phyloP scores from a whole-genome alignment of 2,329 filamentous ascomycete genomes.

The Camillea tinctor region DNA sequence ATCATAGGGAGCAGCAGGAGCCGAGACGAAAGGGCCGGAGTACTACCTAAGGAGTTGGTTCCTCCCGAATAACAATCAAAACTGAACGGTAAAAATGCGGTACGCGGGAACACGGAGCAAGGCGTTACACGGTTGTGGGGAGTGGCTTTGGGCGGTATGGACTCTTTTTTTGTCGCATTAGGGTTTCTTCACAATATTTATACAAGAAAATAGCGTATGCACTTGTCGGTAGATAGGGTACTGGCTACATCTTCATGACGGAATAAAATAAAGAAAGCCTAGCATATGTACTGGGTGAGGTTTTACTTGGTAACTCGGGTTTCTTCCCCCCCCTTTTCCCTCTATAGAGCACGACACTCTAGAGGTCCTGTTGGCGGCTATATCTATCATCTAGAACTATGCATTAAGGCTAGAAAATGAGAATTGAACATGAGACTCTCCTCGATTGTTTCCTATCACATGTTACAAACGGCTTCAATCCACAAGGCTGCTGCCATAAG shows the following conservation, averaged over 20 bases:
- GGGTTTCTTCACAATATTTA: not conserved
- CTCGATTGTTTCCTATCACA: no score
- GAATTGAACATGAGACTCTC: no score
- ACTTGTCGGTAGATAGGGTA: constrained; percentile 4
- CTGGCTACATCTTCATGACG: constrained; percentile 2
- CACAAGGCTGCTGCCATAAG: no score
- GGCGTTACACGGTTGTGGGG: constrained; percentile 12
- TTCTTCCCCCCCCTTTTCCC: not conserved
- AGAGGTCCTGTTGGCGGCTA: not conserved
- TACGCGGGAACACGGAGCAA: not conserved
- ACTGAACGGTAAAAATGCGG: no score
- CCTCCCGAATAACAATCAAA: constrained; percentile 36
- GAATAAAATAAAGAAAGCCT: constrained; percentile 9
- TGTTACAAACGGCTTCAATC: no score
- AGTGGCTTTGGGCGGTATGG: not conserved
- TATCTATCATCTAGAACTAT: no score
- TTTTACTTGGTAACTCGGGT: not conserved
- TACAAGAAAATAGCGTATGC: constrained; percentile 4
- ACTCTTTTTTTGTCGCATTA: constrained; percentile 11
- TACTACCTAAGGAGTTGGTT: constrained; percentile 35
- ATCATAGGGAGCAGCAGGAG: constrained; percentile 39
- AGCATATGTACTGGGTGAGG: not conserved
- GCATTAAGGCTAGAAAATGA: no score
- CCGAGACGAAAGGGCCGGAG: constrained; percentile 26
- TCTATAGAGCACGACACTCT: not conserved